Percentiles rank a stretch among this genome's conserved stretches.
These are phyloP conservation scores for Ophiocordyceps unilateralis DNA, from an alignment of 2,329 filamentous ascomycete species.

Conservation along the genomic window DNA sequence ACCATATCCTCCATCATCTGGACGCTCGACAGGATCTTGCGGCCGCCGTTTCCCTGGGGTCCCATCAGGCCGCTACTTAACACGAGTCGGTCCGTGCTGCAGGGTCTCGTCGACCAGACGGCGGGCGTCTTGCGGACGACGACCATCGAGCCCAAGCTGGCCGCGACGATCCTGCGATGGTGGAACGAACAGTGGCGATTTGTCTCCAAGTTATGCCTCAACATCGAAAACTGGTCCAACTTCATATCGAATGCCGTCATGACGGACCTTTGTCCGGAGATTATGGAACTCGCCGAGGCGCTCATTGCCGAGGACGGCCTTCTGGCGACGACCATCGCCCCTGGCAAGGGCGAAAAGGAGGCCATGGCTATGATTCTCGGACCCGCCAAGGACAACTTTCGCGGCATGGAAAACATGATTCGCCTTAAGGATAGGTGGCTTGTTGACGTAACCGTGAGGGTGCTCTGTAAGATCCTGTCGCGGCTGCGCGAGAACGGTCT, in stretches of 20 bases:
- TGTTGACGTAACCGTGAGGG: constrained; percentile 61
- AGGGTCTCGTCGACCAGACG: constrained; percentile 36
- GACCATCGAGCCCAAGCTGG: constrained; percentile 41
- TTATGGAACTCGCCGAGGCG: constrained; percentile 81
- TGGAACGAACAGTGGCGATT: constrained; percentile 77
- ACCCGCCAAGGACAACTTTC: constrained; percentile 28
- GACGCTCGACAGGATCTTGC: constrained; percentile 17
- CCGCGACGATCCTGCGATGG: constrained; percentile 51
- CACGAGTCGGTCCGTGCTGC: constrained; percentile 38
- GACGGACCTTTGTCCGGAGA: constrained; percentile 86
- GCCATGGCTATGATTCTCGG: constrained; percentile 21
- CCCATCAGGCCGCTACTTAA: constrained; percentile 40
- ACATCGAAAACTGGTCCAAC: constrained; percentile 70
- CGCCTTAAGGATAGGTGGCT: constrained; percentile 78
- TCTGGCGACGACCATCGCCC: constrained; percentile 47
- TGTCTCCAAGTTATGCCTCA: constrained; percentile 63
- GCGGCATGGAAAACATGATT: constrained; percentile 73
- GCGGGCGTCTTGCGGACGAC: constrained; percentile 37
- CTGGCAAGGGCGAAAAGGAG: constrained; percentile 18
- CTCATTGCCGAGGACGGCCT: constrained; percentile 75
- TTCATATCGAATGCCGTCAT: constrained; percentile 60
- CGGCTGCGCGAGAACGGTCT: constrained; percentile 65
- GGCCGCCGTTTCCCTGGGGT: constrained; percentile 29
- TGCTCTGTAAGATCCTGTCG: constrained; percentile 70
- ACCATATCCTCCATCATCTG: constrained; percentile 26